Base-by-base conservation (phyloP, 768 basidiomycete species). In the Auricularia sp. region DNA sequence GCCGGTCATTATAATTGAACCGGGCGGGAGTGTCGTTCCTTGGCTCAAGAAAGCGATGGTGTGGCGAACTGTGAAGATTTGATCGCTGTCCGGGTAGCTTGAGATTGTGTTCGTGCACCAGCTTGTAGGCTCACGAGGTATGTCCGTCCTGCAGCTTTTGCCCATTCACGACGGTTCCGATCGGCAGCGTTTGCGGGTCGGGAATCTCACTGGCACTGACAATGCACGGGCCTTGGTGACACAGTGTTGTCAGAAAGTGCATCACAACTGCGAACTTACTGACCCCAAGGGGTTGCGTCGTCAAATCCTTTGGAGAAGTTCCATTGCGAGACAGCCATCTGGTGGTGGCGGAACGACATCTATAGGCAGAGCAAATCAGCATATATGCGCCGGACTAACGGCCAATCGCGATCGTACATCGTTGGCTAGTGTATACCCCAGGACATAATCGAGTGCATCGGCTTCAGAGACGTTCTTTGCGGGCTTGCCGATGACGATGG, bases 241-340 rank as follows among this genome's bases (percentile, higher is more conserved):
- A 29, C 29, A 29, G 29, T 0, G 29, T 29, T 29, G 29, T 29
- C 29, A 29, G 29, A 29, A 29, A 29, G 29, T 29, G 29, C 29
- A 29, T 29, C 29, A 29, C 53, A 54, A n/a, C n/a, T 8, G 29
- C 7, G n/a, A 29, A n/a, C 29, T 8, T 12, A 54, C 53, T n/a
- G n/a, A 54, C 53, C 56, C 56, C 56, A 59, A 10, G 56, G 56
- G 23, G 23, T 59, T 29, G 56, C 56, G 23, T 59, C 56, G 56
- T 91, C 92, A 68, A 92, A 95, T 51, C 87, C 81, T 74, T 95
- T 95, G 34, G 90, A 91, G 74, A 91, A 93, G 36, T 83, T 79
- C 92, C 93, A 95, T 69, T 95, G 93, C 0, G 87, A 87, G 10
- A 87, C 86, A 3, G 84, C 83, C 75, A 89, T 77, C 72, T 94